Evolutionary conservation across 1,284 basidiomycete genomes (phyloP).

Genomic region (Afroboletus lepidellus): DNA sequence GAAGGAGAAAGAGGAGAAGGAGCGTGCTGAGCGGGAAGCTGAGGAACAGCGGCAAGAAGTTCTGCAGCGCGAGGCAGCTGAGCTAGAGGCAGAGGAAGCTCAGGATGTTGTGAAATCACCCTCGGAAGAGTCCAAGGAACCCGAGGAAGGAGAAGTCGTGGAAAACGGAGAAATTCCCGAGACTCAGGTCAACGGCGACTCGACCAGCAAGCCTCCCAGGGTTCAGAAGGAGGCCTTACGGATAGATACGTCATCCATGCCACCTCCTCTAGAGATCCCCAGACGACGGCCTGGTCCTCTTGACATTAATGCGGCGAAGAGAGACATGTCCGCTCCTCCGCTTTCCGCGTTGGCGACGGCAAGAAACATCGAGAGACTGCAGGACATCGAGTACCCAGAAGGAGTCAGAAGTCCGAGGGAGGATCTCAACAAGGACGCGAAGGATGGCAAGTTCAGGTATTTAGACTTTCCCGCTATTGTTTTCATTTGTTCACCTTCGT

Average conservation of each 20-base stretch:
- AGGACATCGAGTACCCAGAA: constrained; percentile 79
- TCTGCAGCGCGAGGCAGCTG: constrained; percentile 28
- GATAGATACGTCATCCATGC: constrained; percentile 55
- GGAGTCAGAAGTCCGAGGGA: constrained; percentile 81
- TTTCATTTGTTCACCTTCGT: constrained; percentile 8
- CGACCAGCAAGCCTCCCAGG: constrained; percentile 37
- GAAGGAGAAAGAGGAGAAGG: constrained; percentile 34
- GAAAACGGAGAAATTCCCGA: constrained; percentile 30
- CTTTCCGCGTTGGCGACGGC: constrained; percentile 61
- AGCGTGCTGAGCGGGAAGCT: constrained; percentile 32
- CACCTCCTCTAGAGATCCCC: constrained; percentile 35
- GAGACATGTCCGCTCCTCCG: constrained; percentile 42
- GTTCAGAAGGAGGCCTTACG: constrained; percentile 53
- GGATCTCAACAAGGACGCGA: constrained; percentile 83
- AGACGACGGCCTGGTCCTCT: constrained; percentile 70
- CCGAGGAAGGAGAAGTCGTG: constrained; percentile 40
- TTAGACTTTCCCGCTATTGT: constrained; percentile 5
- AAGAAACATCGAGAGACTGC: constrained; percentile 79
- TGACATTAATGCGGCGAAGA: constrained; percentile 53
- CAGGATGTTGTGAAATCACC: constrained; percentile 27
- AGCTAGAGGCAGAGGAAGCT: constrained; percentile 24
- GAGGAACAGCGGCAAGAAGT: constrained; percentile 36
- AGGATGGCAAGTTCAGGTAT: constrained; percentile 88
- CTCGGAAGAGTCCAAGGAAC: constrained; percentile 23
- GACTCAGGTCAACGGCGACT: constrained; percentile 29